Evolutionary conservation across 176 grass and related monocot species (phyloP), one percentile per base, ranked within the genome.

Genomic region (Carex pumila): DNA sequence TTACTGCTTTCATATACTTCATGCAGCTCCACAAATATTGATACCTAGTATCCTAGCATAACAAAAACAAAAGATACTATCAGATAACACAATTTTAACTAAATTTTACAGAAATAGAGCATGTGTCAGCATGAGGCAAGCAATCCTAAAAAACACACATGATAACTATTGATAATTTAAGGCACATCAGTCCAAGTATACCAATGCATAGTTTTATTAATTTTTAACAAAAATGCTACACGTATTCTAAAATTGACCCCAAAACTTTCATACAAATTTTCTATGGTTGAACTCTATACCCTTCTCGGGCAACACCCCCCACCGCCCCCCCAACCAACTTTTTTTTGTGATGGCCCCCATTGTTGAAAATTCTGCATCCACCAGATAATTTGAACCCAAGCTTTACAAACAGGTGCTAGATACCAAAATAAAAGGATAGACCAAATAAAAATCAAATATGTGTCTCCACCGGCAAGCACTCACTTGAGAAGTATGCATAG

Each of bases 41-140:
- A 63, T 89, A 99, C 65, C 90, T 88, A 66, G 83, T 94, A 90
- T 92, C 90, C 96, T 99, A 95, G 90, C 90, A 92, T 93, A 90
- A 92, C 89, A 88, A 86, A 67, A 95, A 94, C 6, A 22, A 79
- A 83, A 70, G 70, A 34, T 86, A 74, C 69, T 67, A 71, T 99
- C 87, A 99, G 60, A 65, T 85, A 47, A 12, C 75, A 82, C 25
- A 70, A 76, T 9, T 43, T n/a, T 30, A 77, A 25, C 0, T 39
- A 62, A 81, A 12, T 12, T 7, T 18, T 58, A 39, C 41, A 72
- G 6, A 36, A 72, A 63, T 30, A 25, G 36, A 37, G 47, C 8
- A 55, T 14, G 67, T 18, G 34, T 12, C 3, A 34, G 11, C 72
- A 55, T 55, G 72, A 76, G 6, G 12, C 45, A 55, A 76, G 72